These are phyloP conservation scores for Protomyces arabidopsidicola DNA, from an alignment of 1,139 yeast species.

Conservation along the genomic window DNA sequence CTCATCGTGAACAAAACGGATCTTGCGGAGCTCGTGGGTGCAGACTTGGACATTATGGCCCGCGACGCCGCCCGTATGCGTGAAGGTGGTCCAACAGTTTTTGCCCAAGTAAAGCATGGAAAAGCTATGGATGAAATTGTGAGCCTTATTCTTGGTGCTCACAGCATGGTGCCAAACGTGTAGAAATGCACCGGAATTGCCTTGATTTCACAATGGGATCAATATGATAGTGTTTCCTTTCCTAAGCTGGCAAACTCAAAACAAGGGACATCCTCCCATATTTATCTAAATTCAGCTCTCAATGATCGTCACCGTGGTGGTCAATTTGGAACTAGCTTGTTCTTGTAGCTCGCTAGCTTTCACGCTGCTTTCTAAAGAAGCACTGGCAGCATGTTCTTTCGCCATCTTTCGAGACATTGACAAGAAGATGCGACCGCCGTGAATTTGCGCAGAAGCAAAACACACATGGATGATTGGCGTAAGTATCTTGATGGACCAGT, in stretches of 20 bases:
- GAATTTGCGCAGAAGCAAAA: constrained; percentile 12
- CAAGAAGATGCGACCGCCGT: constrained; percentile 14
- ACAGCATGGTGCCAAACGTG: constrained; percentile 3
- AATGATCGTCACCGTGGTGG: neutral
- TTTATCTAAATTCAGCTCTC: neutral
- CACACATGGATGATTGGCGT: constrained; percentile 14
- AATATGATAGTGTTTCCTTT: neutral
- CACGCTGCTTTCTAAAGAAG: neutral
- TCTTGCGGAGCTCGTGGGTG: constrained; percentile 29
- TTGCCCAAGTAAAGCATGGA: constrained; percentile 30
- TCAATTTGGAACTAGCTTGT: neutral
- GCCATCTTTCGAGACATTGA: constrained; percentile 15
- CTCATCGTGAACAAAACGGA: constrained; percentile 30
- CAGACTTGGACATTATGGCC: constrained; percentile 28
- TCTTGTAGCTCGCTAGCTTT: neutral
- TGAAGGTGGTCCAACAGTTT: constrained; percentile 29
- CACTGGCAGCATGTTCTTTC: constrained; percentile 1
- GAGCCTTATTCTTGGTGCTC: constrained; percentile 27
- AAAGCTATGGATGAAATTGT: constrained; percentile 29
- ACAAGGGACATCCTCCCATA: too few relatives aligned
- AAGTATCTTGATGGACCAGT: constrained; percentile 5
- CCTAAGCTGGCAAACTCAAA: too few relatives aligned
- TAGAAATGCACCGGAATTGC: neutral
- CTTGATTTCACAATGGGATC: neutral
- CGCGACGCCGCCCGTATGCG: constrained; percentile 30